Evolutionary conservation across 1,284 basidiomycete genomes (phyloP).

Genomic region (Anthracocystis walkeri): DNA sequence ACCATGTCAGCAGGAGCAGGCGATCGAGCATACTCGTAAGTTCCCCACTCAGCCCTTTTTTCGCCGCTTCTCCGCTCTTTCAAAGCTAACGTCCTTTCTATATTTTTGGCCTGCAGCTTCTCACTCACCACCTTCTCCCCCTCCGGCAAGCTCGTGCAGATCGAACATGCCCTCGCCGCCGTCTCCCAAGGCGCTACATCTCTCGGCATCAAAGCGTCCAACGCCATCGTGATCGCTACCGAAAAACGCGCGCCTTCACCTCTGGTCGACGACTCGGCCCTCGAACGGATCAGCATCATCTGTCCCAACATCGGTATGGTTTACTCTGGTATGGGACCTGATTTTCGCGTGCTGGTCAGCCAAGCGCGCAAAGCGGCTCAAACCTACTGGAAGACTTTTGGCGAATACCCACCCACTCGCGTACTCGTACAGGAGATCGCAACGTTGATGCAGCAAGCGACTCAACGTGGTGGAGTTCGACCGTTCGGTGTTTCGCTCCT

Average conservation of each 20-base stretch:
- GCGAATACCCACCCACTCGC: constrained; percentile 97
- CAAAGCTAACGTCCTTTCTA: constrained; percentile 13
- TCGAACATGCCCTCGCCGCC: constrained; percentile 98
- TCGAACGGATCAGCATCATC: constrained; percentile 93
- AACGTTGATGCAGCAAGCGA: constrained; percentile 98
- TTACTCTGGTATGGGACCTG: constrained; percentile 96
- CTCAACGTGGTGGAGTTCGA: constrained; percentile 96
- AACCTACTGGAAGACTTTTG: constrained; percentile 98
- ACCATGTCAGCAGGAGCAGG: constrained; percentile 67
- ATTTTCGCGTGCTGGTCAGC: constrained; percentile 92
- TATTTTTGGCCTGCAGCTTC: constrained; percentile 77
- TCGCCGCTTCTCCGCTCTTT: too few species aligned
- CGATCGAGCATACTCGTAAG: constrained; percentile 66
- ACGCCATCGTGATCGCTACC: constrained; percentile 98
- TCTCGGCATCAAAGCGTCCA: constrained; percentile 98
- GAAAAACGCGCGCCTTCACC: constrained; percentile 99
- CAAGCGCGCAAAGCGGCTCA: constrained; percentile 97
- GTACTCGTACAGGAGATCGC: constrained; percentile 97
- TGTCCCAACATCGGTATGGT: constrained; percentile 99
- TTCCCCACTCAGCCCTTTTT: not conserved
- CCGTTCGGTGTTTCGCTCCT: constrained; percentile 97
- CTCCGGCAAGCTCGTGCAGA: constrained; percentile 87
- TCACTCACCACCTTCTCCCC: constrained; percentile 99
- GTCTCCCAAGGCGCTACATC: constrained; percentile 88
- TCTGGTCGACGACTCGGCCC: constrained; percentile 94